Evolutionary conservation across 768 basidiomycete genomes (phyloP).

Genomic region (Termitomyces sp.): DNA sequence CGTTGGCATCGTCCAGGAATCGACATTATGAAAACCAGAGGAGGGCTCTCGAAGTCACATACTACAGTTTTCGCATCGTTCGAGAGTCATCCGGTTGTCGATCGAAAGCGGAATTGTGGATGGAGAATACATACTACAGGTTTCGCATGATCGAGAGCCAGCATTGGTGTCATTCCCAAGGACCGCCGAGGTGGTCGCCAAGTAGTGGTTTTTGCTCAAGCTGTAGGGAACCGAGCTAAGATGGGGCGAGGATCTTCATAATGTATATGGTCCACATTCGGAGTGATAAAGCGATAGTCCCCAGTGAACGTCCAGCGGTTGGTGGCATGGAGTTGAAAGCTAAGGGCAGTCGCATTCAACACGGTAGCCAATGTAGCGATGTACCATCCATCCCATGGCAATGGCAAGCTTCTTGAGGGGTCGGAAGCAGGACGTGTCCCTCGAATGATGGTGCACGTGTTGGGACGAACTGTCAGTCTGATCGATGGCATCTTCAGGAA

Average conservation of each 20-base stretch:
- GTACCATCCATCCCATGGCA: neutral
- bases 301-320: neutral
- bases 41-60: neutral
- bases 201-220: constrained; percentile 3
- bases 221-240: neutral
- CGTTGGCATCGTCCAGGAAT: neutral
- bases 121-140: neutral
- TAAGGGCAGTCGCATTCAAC: neutral
- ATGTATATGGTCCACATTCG: neutral
- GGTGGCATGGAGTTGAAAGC: neutral
- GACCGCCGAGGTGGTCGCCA: neutral
- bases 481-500: neutral
- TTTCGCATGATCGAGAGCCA: constrained; percentile 2
- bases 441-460: neutral
- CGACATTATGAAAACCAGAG: neutral
- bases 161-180: too few relatives aligned
- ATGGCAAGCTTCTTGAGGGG: neutral
- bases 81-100: neutral
- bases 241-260: constrained; percentile 3
- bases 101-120: neutral
- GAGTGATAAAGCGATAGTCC: neutral
- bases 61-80: constrained; percentile 2
- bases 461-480: neutral
- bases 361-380: neutral
- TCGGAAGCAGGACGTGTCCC: neutral